Evolutionary conservation across 768 basidiomycete species (phyloP), one percentile per base, ranked within the genome.

Genomic region (Xanthoconium purpureum): DNA sequence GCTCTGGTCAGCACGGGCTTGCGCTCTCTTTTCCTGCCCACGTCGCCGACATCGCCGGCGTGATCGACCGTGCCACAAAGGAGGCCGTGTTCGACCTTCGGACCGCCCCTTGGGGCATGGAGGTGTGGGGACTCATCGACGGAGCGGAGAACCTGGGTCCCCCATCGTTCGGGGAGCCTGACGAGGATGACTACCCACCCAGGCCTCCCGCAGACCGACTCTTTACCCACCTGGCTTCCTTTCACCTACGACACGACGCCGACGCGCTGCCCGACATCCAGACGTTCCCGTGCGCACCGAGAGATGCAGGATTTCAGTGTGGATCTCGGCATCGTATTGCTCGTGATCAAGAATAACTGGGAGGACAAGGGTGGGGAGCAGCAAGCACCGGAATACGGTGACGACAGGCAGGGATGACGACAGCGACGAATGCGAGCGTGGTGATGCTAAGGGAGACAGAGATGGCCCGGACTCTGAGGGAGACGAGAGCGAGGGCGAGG

Each of bases 81-180:
- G 94, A 96, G 60, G 77, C 94, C 40, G 89, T 93, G 6, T 83
- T 84, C 66, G 91, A 95, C 63, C 78, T 91, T 73, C 77, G 84
- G 38, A 85, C 85, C 38, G 92, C 93, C 2, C 96, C 96, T 42
- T 77, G 82, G 56, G 78, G 87, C 42, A 91, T 98, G 84, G 92
- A 97, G 63, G 82, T 96, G 6, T 96, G 94, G 94, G 94, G 85
- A 0, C 71, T 94, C 61, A 81, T 96, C 35, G 94, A 97, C 60
- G 91, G 89, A 10, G 57, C 66, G 49, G 88, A 90, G 3, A 91
- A 94, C 61, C 52, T 84, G 7, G 65, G 58, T 28, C 33, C 58
- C 10, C 56, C 55, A 1, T 33, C 57, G 11, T 45, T 57, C 6
- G 66, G 68, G 43, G 64, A 63, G 20, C 40, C 33, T 6, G 66